Conservation (phyloP, 331 rosid species). For the Pyracantha coccinea region DNA sequence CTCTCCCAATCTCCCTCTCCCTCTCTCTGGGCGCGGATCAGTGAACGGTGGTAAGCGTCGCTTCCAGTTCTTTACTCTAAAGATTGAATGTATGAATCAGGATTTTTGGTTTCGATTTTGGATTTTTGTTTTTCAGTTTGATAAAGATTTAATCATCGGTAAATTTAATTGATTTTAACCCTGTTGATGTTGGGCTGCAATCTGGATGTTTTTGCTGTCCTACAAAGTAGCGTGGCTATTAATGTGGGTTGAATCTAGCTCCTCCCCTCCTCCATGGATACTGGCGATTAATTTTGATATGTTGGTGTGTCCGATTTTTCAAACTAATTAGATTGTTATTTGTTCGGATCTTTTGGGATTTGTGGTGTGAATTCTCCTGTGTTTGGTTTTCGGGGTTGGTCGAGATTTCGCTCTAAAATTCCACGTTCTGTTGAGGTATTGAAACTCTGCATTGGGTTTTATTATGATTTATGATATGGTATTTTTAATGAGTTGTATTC, state of each 20-base stretch:
- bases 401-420: not conserved
- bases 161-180: not conserved
- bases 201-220: not conserved
- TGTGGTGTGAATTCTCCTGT: not conserved
- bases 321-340: no score
- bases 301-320: not conserved
- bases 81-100: not conserved
- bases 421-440: not conserved
- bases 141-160: not conserved
- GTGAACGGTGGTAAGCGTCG: conserved; percentile 2
- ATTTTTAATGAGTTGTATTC: not conserved
- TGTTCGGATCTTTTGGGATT: not conserved
- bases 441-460: not conserved
- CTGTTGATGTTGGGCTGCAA: not conserved
- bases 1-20: not conserved
- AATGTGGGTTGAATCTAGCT: not conserved
- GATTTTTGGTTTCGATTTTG: not conserved
- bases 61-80: not conserved
- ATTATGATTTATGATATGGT: no score
- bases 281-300: not conserved
- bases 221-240: not conserved
- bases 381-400: not conserved
- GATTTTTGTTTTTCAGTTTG: not conserved
- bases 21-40: not conserved
- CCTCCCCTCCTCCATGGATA: not conserved